These are phyloP conservation scores for Aureobasidium vineae DNA, from an alignment of 2,329 filamentous ascomycete species.

Conservation along the genomic window DNA sequence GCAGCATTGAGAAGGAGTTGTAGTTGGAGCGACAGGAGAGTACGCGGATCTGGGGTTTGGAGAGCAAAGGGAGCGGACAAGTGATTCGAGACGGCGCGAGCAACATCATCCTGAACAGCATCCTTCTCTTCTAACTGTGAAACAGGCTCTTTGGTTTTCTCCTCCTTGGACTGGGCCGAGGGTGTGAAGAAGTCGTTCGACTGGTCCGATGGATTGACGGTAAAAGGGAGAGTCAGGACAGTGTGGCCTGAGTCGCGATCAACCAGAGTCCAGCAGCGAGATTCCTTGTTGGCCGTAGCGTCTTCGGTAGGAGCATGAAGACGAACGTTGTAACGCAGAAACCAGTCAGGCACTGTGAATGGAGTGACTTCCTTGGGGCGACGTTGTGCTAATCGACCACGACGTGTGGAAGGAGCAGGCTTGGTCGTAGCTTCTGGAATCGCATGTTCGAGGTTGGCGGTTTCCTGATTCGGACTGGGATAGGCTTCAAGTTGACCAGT, in stretches of 20 bases:
- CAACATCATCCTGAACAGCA: background rate
- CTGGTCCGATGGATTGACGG: background rate
- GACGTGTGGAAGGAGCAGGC: background rate
- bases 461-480: background rate
- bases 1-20: slow-evolving; percentile 27
- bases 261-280: slow-evolving; percentile 20
- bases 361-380: slow-evolving; percentile 23
- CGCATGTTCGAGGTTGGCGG: background rate
- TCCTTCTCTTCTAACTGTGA: background rate
- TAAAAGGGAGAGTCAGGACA: slow-evolving; percentile 20
- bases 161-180: background rate
- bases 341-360: slow-evolving; percentile 40
- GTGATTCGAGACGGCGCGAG: background rate
- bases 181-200: slow-evolving; percentile 12
- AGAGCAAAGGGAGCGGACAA: background rate
- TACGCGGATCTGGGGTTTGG: slow-evolving; percentile 36
- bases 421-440: background rate
- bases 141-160: background rate
- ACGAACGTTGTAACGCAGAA: slow-evolving; percentile 40
- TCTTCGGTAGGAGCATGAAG: slow-evolving; percentile 27
- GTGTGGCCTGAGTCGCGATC: slow-evolving; percentile 22
- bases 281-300: background rate
- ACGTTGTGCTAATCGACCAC: background rate
- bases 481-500: slow-evolving; percentile 25
- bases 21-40: slow-evolving; percentile 46